These are phyloP conservation scores for Effrenium voratum DNA, from an alignment of 73 alveolate species.

Conservation along the genomic window DNA sequence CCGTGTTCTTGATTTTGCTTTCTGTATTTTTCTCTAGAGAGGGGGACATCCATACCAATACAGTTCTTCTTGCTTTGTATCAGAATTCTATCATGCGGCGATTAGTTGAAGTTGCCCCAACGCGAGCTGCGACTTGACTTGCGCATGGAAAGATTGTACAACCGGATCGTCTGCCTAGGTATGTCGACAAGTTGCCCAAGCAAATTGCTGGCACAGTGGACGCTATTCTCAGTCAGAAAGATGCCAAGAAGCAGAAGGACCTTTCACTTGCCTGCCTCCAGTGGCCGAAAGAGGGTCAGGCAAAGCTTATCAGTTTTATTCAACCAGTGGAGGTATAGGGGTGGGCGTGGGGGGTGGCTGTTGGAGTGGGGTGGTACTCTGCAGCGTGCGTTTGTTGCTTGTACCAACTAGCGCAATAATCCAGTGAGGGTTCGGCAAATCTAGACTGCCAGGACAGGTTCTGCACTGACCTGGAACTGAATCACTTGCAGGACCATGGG, in stretches of 20 bases:
- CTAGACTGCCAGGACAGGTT: slow-evolving; percentile 38
- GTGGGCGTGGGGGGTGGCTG: no score
- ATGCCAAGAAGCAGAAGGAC: slow-evolving; percentile 72
- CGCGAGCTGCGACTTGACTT: neutral
- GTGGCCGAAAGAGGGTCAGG: no score
- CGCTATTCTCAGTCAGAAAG: slow-evolving; percentile 49
- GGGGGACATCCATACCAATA: no score
- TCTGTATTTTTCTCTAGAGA: neutral
- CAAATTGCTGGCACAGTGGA: slow-evolving; percentile 86
- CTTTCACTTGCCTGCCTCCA: neutral
- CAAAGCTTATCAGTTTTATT: no score
- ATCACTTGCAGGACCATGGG: slow-evolving; percentile 96
- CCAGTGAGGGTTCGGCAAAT: neutral
- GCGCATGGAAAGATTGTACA: neutral
- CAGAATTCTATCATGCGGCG: no score
- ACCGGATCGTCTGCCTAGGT: slow-evolving; percentile 35
- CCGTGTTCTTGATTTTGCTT: neutral
- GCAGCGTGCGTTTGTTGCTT: no score
- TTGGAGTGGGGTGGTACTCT: no score
- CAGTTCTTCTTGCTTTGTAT: neutral
- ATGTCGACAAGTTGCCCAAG: slow-evolving; percentile 99
- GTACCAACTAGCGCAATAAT: no score
- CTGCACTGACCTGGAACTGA: slow-evolving; percentile 96
- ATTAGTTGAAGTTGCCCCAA: no score
- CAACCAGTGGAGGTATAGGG: no score